Base-by-base conservation (phyloP, 192 early-diverging fungal species). In the Pilobolus umbonatus region DNA sequence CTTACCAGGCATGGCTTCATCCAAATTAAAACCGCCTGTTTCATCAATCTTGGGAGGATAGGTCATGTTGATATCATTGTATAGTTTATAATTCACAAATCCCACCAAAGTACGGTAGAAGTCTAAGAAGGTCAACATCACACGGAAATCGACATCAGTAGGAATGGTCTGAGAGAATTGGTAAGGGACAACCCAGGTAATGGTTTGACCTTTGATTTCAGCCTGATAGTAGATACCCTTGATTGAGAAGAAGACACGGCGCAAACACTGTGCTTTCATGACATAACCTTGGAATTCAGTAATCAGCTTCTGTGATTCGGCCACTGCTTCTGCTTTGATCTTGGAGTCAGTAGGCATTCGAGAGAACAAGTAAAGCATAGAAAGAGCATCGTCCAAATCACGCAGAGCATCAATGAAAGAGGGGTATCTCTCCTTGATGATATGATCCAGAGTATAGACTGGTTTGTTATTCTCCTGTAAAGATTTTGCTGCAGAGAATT, bases 171-270 rank as follows among this genome's bases (percentile, higher is more conserved):
- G 91, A 63, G 88, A 81, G 76, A 99, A 99, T 75, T 95, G 87
- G 73, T 94, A 93, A 15, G 96, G 96, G 12, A 93, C 89, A 43
- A 99, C 78, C 96, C 96, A 99, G 29, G 88, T 95, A 29, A 99
- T 77, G 48, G 80, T 83, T 67, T 94, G 88, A 31, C 96, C 96
- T 71, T 90, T 85, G 71, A 99, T 89, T 50, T 96, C 94, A n/a
- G 90, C 94, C 78, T 96, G 93, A 75, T 97, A 99, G 76, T 99
- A 99, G 71, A 99, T 96, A 47, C 97, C 97, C 79, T 99, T 99
- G 85, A 99, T 96, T 11, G 91, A 93, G 45, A 99, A 75, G 71
- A 99, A 99, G 25, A 86, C 84, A 70, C 93, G 93, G 53, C 87
- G 87, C 54, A 99, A 74, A 56, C 82, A 75, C 47, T 85, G 79